phyloP scores from a whole-genome alignment of 2,329 filamentous ascomycete species.

The Neoarthrinium moseri region DNA sequence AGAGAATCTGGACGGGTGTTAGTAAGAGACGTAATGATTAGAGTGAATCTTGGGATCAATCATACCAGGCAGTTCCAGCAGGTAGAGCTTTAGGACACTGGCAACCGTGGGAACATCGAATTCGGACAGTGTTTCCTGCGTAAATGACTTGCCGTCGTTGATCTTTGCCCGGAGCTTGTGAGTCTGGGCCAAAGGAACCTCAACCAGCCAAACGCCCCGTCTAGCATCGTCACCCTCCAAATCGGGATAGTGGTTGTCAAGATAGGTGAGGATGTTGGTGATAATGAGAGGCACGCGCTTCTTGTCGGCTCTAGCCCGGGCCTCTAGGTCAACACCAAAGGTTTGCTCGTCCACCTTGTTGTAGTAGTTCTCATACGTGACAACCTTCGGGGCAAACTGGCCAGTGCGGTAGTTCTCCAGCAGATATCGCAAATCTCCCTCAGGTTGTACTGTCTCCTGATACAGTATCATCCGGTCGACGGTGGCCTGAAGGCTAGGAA shows the following conservation, averaged over 20 bases:
- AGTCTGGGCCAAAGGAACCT: conserved; percentile 81
- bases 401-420: conserved; percentile 97
- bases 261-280: conserved; percentile 88
- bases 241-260: conserved; percentile 96
- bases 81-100: conserved; percentile 87
- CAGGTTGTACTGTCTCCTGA: conserved; percentile 96
- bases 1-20: conserved; percentile 71
- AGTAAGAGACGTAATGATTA: conserved; percentile 17
- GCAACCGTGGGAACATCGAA: conserved; percentile 95
- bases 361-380: conserved; percentile 98
- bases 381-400: conserved; percentile 84
- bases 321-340: conserved; percentile 97
- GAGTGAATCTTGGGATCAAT: not conserved
- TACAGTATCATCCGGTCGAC: conserved; percentile 99
- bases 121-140: conserved; percentile 74
- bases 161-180: conserved; percentile 80
- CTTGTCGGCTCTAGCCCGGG: conserved; percentile 85
- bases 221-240: conserved; percentile 94
- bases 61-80: conserved; percentile 90
- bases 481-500: conserved; percentile 90
- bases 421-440: conserved; percentile 86
- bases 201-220: conserved; percentile 88
- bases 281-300: conserved; percentile 93
- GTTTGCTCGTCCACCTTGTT: conserved; percentile 97
- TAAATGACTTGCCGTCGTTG: conserved; percentile 82